Percentiles rank a stretch among this genome's conserved stretches.
Conservation (phyloP, 768 basidiomycete species). For the Tricholoma matsutake region DNA sequence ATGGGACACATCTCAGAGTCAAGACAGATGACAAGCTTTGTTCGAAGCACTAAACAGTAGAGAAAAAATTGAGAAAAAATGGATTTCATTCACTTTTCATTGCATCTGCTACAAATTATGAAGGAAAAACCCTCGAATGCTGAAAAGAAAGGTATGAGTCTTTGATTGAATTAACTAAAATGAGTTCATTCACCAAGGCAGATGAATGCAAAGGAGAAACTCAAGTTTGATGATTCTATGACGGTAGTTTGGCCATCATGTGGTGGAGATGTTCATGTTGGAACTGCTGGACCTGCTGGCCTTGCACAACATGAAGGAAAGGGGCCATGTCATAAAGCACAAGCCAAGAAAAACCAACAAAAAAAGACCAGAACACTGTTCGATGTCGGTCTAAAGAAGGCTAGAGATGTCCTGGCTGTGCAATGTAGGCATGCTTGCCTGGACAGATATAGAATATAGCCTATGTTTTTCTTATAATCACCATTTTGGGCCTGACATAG, state of each 20-base stretch:
- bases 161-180: too few species aligned
- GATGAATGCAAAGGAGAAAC: background rate
- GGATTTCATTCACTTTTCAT: background rate
- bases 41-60: background rate
- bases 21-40: background rate
- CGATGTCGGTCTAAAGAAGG: background rate
- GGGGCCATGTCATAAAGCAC: background rate
- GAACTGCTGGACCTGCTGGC: background rate
- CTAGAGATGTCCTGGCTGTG: background rate
- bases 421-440: too few species aligned
- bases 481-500: too few species aligned
- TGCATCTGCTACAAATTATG: background rate
- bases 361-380: background rate
- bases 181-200: background rate
- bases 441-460: too few species aligned
- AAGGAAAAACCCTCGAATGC: background rate
- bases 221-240: background rate
- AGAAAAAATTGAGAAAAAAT: background rate
- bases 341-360: background rate
- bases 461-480: too few species aligned
- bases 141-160: too few species aligned
- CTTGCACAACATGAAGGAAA: background rate
- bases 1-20: background rate
- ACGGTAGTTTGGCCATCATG: background rate
- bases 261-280: background rate